These are phyloP conservation scores for Botrytis tulipae DNA, from an alignment of 2,329 filamentous ascomycete species.

Conservation along the genomic window DNA sequence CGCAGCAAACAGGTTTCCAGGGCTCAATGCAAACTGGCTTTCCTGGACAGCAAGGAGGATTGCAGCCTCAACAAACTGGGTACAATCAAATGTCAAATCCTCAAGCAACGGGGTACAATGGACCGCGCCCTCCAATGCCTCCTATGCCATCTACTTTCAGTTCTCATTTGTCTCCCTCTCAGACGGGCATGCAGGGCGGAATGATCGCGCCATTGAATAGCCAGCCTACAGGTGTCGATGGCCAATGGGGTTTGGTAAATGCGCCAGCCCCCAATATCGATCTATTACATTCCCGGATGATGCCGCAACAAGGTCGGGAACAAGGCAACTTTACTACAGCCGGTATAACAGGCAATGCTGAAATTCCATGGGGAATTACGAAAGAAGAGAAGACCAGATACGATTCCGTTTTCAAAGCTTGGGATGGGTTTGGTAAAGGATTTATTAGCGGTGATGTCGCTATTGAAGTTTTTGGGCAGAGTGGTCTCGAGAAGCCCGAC, in stretches of 20 bases:
- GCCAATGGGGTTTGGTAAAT: slow-evolving; percentile 98
- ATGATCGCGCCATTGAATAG: slow-evolving; percentile 67
- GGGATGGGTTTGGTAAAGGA: slow-evolving; percentile 92
- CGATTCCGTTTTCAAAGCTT: slow-evolving; percentile 89
- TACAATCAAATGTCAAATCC: slow-evolving; percentile 62
- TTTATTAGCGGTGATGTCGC: slow-evolving; percentile 89
- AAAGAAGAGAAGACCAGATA: slow-evolving; percentile 99
- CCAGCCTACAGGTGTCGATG: slow-evolving; percentile 90
- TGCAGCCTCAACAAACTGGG: slow-evolving; percentile 70
- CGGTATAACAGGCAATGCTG: slow-evolving; percentile 88
- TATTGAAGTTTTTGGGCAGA: slow-evolving; percentile 96
- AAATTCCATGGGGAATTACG: slow-evolving; percentile 96
- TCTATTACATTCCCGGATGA: slow-evolving; percentile 87
- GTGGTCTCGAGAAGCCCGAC: slow-evolving; percentile 85
- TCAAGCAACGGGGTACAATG: slow-evolving; percentile 76
- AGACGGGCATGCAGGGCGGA: slow-evolving; percentile 58
- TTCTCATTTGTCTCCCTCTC: slow-evolving; percentile 57
- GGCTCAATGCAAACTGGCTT: slow-evolving; percentile 54
- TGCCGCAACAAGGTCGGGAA: slow-evolving; percentile 93
- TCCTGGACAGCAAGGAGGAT: slow-evolving; percentile 53
- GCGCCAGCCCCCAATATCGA: slow-evolving; percentile 93
- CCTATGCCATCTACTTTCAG: slow-evolving; percentile 77
- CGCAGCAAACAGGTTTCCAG: slow-evolving; percentile 45
- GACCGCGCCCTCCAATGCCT: slow-evolving; percentile 75
- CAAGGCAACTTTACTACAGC: slow-evolving; percentile 77